phyloP scores from a whole-genome alignment of 2,329 filamentous ascomycete species.

The Alternaria burnsii region DNA sequence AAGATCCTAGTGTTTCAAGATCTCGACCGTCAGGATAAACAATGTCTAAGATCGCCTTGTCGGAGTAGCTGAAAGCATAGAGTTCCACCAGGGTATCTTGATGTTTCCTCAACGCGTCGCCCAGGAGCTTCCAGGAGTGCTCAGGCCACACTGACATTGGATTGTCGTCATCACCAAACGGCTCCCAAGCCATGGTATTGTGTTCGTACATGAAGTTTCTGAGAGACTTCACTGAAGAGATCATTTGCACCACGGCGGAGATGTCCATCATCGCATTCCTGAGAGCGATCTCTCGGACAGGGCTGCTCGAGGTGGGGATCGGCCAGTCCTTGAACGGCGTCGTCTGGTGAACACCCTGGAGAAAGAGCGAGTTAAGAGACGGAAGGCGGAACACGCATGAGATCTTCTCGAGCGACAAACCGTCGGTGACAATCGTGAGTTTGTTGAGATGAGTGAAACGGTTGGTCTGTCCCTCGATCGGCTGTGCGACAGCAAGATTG shows the following conservation, averaged over 20 bases:
- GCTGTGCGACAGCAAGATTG: neutral
- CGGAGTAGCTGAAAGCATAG: neutral
- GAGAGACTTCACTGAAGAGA: constrained; percentile 12
- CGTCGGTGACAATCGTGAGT: neutral
- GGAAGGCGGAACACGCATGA: constrained; percentile 9
- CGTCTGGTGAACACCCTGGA: neutral
- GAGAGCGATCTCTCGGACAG: neutral
- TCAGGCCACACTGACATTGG: constrained; percentile 5
- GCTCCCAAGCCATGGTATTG: constrained; percentile 5
- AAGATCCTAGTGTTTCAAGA: constrained; percentile 4
- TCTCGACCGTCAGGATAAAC: constrained; percentile 5
- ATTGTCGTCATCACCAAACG: neutral
- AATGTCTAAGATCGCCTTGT: neutral
- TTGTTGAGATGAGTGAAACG: constrained; percentile 6
- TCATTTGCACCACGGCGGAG: constrained; percentile 5
- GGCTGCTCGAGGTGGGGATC: constrained; percentile 6
- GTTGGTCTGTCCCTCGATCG: neutral
- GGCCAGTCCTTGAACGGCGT: constrained; percentile 10
- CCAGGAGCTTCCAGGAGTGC: constrained; percentile 10
- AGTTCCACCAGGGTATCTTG: neutral
- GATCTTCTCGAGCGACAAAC: neutral
- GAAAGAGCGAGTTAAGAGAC: neutral
- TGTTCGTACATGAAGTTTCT: neutral
- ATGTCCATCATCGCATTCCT: constrained; percentile 7
- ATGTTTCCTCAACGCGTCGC: constrained; percentile 12